Evolutionary conservation across 2,329 filamentous ascomycete genomes (phyloP).

Genomic region (Talaromyces sp.): DNA sequence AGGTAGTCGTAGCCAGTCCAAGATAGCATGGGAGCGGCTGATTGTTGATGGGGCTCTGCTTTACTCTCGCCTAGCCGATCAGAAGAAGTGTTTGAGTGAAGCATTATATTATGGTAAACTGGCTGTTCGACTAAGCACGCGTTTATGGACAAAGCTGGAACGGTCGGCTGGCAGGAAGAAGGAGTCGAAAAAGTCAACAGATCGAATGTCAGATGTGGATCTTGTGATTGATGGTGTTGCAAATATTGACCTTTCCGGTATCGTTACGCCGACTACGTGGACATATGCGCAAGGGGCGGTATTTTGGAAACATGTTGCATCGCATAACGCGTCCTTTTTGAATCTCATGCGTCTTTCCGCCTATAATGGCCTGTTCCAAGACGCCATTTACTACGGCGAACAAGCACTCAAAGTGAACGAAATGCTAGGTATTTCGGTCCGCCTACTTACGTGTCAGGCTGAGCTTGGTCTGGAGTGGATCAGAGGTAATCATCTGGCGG

Average conservation of each 20-base stretch:
- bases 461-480: conserved; percentile 51
- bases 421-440: conserved; percentile 62
- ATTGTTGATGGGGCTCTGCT: conserved; percentile 62
- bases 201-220: conserved; percentile 34
- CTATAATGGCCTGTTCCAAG: conserved; percentile 81
- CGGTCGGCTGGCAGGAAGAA: conserved; percentile 41
- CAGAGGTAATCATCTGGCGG: conserved; percentile 49
- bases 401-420: conserved; percentile 76
- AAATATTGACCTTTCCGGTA: conserved; percentile 38
- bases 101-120: conserved; percentile 51
- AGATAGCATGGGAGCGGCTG: conserved; percentile 52
- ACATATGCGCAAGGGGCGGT: conserved; percentile 58
- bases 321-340: conserved; percentile 68
- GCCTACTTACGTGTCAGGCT: conserved; percentile 49
- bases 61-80: conserved; percentile 64
- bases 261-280: conserved; percentile 41
- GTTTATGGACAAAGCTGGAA: conserved; percentile 54
- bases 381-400: conserved; percentile 84
- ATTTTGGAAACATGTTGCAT: conserved; percentile 77
- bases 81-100: conserved; percentile 48
- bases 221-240: conserved; percentile 40
- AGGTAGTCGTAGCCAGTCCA: conserved; percentile 38
- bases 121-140: conserved; percentile 50
- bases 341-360: conserved; percentile 77
- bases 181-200: conserved; percentile 27